Percentiles rank a stretch among this genome's conserved stretches.
Conservation (phyloP, 2,329 filamentous ascomycete species). For the Penicillium italicum region DNA sequence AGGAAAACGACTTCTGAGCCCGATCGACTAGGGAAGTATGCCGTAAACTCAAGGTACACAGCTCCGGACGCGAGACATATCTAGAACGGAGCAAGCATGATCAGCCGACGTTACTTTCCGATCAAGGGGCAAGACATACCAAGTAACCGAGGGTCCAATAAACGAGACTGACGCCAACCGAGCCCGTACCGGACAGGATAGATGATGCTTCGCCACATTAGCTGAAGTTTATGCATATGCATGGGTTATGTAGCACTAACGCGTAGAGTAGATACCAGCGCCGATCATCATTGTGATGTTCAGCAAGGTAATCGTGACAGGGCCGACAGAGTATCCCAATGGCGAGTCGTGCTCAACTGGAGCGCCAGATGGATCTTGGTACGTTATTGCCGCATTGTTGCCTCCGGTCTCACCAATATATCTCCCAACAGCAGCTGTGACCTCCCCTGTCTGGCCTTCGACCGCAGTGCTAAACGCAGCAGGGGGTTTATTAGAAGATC, state of each 20-base stretch:
- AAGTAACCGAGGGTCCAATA: constrained; percentile 63
- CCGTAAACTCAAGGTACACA: constrained; percentile 62
- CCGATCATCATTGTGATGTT: constrained; percentile 62
- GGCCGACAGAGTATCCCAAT: constrained; percentile 57
- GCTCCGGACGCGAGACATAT: constrained; percentile 21
- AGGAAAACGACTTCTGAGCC: constrained; percentile 65
- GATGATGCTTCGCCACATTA: constrained; percentile 46
- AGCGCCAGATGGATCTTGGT: constrained; percentile 60
- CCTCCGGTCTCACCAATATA: constrained; percentile 5
- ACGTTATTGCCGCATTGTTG: constrained; percentile 51
- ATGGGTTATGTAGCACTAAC: constrained; percentile 40
- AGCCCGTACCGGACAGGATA: constrained; percentile 57
- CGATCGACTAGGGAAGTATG: constrained; percentile 64
- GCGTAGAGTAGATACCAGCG: constrained; percentile 61
- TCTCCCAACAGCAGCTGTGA: neutral
- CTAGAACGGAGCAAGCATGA: neutral
- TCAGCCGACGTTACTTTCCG: neutral
- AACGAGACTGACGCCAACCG: constrained; percentile 58
- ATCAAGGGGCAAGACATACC: constrained; percentile 53
- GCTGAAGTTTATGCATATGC: neutral
- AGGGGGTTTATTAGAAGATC: neutral
- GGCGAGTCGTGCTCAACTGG: constrained; percentile 58
- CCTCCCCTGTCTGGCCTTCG: neutral
- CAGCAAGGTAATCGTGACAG: constrained; percentile 55
- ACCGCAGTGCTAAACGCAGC: neutral